Conservation (phyloP, 345 rosid genomes). For the Clausena lansium region DNA sequence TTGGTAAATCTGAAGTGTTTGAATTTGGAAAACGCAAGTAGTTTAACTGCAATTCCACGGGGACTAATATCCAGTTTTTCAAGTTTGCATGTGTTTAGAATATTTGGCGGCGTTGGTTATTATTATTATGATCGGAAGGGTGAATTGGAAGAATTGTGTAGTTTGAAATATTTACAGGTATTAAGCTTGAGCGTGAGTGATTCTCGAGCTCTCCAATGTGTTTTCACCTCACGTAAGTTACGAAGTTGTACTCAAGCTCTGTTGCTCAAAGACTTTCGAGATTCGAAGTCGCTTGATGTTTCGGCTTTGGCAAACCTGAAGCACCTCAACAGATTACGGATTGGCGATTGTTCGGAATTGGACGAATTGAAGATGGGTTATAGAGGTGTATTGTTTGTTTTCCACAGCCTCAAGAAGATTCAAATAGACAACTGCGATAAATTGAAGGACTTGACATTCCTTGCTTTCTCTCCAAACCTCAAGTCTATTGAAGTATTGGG, state of each 20-base stretch:
- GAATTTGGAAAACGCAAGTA: not conserved
- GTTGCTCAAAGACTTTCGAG: not conserved
- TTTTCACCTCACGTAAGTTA: not conserved
- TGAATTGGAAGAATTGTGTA: not conserved
- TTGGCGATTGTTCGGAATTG: no score
- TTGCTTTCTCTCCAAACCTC: not conserved
- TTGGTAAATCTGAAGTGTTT: slow-evolving; percentile 24
- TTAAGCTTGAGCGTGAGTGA: not conserved
- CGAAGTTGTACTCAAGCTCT: not conserved
- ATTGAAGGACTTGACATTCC: not conserved
- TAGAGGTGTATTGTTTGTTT: no score
- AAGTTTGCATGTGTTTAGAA: slow-evolving; percentile 2
- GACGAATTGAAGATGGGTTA: no score
- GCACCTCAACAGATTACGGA: not conserved
- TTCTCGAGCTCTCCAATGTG: not conserved
- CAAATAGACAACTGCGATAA: no score
- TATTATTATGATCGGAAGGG: no score
- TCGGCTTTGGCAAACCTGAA: not conserved
- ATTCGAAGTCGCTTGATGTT: not conserved
- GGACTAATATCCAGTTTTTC: not conserved
- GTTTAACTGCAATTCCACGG: slow-evolving; percentile 13
- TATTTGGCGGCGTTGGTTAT: not conserved
- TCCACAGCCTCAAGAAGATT: not conserved
- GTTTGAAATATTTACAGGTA: slow-evolving; percentile 5
- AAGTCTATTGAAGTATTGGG: not conserved